A percentile compares a stretch with the other conserved stretches of the same genome.
phyloP scores from a whole-genome alignment of 345 rosid species.

The Excoecaria agallocha region DNA sequence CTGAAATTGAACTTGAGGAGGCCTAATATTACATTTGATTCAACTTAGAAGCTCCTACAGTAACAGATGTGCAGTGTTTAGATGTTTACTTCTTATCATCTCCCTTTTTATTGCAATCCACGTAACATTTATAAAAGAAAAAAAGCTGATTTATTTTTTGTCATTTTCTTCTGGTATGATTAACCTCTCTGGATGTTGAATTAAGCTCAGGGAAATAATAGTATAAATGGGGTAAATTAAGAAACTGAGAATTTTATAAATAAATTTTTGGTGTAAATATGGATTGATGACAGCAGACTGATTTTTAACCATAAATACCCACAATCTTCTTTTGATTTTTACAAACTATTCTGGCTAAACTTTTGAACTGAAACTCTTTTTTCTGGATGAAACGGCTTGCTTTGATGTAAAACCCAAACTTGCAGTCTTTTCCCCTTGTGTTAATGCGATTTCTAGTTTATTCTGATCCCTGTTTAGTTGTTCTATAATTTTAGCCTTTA shows the following conservation, averaged over 20 bases:
- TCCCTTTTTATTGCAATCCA: not conserved
- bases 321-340: too few relatives aligned
- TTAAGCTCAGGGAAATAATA: too few relatives aligned
- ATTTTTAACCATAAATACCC: not conserved
- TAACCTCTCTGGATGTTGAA: too few relatives aligned
- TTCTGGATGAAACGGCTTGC: not conserved
- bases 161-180: too few relatives aligned
- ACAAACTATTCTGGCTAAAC: too few relatives aligned
- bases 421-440: not conserved
- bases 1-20: not conserved
- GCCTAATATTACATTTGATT: not conserved
- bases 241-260: not conserved
- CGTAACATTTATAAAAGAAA: not conserved
- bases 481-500: not conserved
- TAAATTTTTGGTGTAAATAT: too few relatives aligned
- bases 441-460: not conserved
- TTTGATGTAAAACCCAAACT: not conserved
- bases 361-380: too few relatives aligned
- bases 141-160: too few relatives aligned
- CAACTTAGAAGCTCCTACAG: slow-evolving; percentile 58
- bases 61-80: slow-evolving; percentile 79
- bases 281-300: not conserved
- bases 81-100: slow-evolving; percentile 48
- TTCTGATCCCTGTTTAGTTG: not conserved
- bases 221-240: not conserved